Conservation (phyloP, 352 stramenopile species). For the Pilasporangium apinafurcum region DNA sequence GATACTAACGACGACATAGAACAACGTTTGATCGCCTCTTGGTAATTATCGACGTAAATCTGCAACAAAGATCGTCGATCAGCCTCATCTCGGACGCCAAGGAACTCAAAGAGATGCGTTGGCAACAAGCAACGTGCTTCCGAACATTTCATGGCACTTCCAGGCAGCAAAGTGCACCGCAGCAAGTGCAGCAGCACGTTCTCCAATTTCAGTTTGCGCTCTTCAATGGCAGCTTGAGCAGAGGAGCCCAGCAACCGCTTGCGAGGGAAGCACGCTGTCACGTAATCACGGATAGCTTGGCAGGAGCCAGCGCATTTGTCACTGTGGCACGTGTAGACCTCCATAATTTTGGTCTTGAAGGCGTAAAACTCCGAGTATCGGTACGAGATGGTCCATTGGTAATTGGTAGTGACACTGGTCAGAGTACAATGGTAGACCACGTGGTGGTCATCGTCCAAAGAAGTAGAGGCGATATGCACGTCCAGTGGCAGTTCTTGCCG, state of each 20-base stretch:
- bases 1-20: constrained; percentile 7
- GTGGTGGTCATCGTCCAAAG: constrained; percentile 22
- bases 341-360: constrained; percentile 39
- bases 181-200: constrained; percentile 60
- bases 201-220: constrained; percentile 53
- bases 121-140: constrained; percentile 39
- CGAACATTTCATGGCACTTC: constrained; percentile 65
- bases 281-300: constrained; percentile 59
- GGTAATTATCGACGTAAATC: constrained; percentile 62
- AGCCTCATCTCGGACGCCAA: constrained; percentile 37
- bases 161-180: constrained; percentile 52
- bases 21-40: constrained; percentile 23
- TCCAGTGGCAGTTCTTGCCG: constrained; percentile 40
- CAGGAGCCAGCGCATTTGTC: constrained; percentile 57
- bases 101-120: constrained; percentile 48
- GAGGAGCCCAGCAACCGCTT: constrained; percentile 35
- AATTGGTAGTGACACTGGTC: constrained; percentile 34
- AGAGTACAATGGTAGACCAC: constrained; percentile 48
- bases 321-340: constrained; percentile 46
- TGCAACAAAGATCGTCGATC: constrained; percentile 61
- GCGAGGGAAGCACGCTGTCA: constrained; percentile 50
- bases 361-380: constrained; percentile 58
- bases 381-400: constrained; percentile 46
- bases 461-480: constrained; percentile 28
- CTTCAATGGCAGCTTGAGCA: constrained; percentile 17